Conservation (phyloP, 2,329 filamentous ascomycete species). For the Colletotrichum gloeosporioides region DNA sequence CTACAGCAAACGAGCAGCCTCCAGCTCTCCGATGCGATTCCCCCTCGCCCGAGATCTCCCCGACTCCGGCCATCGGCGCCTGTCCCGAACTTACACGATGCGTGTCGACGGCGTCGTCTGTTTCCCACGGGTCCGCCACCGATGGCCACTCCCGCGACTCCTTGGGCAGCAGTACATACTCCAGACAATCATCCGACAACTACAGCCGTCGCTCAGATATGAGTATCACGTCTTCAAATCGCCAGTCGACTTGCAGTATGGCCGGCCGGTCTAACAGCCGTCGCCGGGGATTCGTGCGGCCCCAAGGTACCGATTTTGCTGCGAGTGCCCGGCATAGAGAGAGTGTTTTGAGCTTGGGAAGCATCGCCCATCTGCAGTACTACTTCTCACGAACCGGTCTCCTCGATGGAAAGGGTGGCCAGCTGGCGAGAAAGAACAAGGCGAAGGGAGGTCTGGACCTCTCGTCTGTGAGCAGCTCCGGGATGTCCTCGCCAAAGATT, state of each 20-base stretch:
- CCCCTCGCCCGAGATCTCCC: constrained; percentile 68
- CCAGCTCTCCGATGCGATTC: constrained; percentile 57
- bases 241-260: constrained; percentile 53
- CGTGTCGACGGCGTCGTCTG: constrained; percentile 66
- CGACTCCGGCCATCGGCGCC: constrained; percentile 66
- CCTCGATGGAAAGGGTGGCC: constrained; percentile 89
- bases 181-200: constrained; percentile 69
- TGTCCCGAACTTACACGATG: constrained; percentile 66
- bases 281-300: constrained; percentile 84
- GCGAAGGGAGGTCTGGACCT: constrained; percentile 65
- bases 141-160: constrained; percentile 58
- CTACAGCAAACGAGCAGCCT: constrained; percentile 35
- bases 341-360: constrained; percentile 94
- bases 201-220: constrained; percentile 52
- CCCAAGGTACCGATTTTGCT: constrained; percentile 87
- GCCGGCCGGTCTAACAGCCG: constrained; percentile 44
- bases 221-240: constrained; percentile 38
- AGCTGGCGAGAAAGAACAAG: constrained; percentile 76
- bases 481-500: constrained; percentile 41
- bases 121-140: constrained; percentile 60
- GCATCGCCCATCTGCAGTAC: constrained; percentile 96
- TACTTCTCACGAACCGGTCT: constrained; percentile 96
- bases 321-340: constrained; percentile 89
- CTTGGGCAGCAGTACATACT: constrained; percentile 61
- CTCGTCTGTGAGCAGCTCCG: constrained; percentile 45